These are phyloP conservation scores for Copromyces sp. DNA, from an alignment of 495 filamentous ascomycete species.

Conservation along the genomic window DNA sequence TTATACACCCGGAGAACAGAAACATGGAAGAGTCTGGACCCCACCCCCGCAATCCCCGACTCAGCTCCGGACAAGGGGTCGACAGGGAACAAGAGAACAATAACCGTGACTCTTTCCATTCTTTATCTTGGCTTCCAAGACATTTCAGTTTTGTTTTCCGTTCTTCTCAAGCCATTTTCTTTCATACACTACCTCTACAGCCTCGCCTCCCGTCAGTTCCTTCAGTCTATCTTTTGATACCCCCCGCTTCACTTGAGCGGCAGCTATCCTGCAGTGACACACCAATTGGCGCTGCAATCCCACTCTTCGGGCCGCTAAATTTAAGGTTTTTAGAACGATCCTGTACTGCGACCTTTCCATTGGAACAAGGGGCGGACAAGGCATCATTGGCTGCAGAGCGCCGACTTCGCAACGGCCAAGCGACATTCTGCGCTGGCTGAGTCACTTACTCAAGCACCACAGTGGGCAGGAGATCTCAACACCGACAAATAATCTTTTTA, in stretches of 20 bases:
- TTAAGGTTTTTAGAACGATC: neutral
- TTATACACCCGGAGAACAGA: neutral
- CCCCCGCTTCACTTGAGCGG: neutral
- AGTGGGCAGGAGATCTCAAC: neutral
- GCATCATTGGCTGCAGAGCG: neutral
- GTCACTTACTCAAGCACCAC: neutral
- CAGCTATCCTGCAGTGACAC: neutral
- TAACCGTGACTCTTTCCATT: neutral
- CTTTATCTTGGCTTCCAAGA: neutral
- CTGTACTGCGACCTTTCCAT: neutral
- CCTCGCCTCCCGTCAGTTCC: neutral
- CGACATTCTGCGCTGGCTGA: neutral
- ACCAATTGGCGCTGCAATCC: neutral
- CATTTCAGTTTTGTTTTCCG: neutral
- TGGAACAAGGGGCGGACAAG: neutral
- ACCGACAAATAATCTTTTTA: neutral
- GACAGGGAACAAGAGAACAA: neutral
- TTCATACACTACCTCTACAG: neutral
- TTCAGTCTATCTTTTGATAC: neutral
- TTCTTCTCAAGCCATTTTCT: neutral
- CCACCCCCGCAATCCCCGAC: neutral
- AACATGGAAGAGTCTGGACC: neutral
- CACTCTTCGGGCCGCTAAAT: neutral
- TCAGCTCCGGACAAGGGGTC: neutral
- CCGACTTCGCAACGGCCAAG: neutral